Conservation (phyloP, 2,329 filamentous ascomycete genomes). For the Penicillium sp. region DNA sequence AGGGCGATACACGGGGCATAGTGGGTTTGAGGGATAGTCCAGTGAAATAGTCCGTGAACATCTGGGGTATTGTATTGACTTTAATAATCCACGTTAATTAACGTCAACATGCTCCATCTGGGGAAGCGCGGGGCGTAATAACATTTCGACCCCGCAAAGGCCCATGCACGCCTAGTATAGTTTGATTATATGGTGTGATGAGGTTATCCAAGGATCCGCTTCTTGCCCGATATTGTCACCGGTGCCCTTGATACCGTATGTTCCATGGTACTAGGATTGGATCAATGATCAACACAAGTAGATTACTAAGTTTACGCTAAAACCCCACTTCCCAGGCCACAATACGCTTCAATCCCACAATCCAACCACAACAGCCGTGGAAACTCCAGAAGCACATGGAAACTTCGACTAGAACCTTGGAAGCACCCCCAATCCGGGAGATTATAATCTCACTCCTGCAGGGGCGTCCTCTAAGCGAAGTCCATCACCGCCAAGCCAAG, state of each 20-base stretch:
- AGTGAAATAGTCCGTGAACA: neutral
- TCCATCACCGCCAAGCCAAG: neutral
- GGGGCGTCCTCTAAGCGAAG: constrained; percentile 1
- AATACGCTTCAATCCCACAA: no score
- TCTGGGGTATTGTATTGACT: neutral
- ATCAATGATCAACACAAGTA: neutral
- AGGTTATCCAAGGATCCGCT: neutral
- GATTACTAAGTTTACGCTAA: constrained; percentile 1
- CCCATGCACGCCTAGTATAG: neutral
- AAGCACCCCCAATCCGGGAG: neutral
- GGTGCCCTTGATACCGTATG: neutral
- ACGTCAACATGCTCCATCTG: neutral
- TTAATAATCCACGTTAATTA: neutral
- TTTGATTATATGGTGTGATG: neutral
- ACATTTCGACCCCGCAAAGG: constrained; percentile 1
- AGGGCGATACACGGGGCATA: neutral
- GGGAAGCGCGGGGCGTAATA: neutral
- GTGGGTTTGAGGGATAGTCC: neutral
- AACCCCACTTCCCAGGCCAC: neutral
- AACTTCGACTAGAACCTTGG: neutral
- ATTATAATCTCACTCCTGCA: neutral
- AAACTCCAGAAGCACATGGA: neutral
- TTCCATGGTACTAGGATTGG: neutral
- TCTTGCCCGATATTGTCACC: neutral
- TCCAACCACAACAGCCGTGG: neutral